Conservation (phyloP, 371 early-diverging fungal species). For the Phascolomyces articulosus region DNA sequence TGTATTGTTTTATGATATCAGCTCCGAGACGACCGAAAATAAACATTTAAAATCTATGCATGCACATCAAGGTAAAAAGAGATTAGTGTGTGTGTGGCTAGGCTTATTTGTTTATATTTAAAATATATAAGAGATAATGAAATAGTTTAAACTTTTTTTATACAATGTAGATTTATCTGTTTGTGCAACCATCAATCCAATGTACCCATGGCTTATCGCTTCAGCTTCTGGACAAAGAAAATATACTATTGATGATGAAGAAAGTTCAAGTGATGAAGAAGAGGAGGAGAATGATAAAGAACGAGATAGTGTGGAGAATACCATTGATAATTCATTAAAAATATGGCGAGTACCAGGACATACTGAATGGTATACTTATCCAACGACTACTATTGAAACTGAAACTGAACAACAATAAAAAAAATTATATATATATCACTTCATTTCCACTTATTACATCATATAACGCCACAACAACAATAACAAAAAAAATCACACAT, state of each 20-base stretch:
- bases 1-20: slow-evolving; percentile 52
- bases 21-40: slow-evolving; percentile 14
- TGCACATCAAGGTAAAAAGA: slow-evolving; percentile 27
- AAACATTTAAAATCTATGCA: slow-evolving; percentile 9
- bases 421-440: background rate
- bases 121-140: background rate
- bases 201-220: slow-evolving; percentile 54
- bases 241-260: slow-evolving; percentile 25
- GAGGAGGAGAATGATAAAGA: slow-evolving; percentile 6
- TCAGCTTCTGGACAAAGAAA: slow-evolving; percentile 72
- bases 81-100: background rate
- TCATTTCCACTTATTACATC: background rate
- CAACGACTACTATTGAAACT: background rate
- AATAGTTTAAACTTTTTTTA: background rate
- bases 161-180: slow-evolving; percentile 51
- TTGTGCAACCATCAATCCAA: slow-evolving; percentile 62
- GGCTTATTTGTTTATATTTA: background rate
- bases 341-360: slow-evolving; percentile 54
- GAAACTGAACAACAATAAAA: background rate
- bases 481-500: background rate
- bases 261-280: slow-evolving; percentile 11
- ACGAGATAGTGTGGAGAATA: too few relatives aligned
- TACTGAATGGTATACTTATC: slow-evolving; percentile 40
- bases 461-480: background rate
- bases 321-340: slow-evolving; percentile 52